Conservation (phyloP, 2,329 filamentous ascomycete genomes). For the Monilinia vaccinii-corymbosi region DNA sequence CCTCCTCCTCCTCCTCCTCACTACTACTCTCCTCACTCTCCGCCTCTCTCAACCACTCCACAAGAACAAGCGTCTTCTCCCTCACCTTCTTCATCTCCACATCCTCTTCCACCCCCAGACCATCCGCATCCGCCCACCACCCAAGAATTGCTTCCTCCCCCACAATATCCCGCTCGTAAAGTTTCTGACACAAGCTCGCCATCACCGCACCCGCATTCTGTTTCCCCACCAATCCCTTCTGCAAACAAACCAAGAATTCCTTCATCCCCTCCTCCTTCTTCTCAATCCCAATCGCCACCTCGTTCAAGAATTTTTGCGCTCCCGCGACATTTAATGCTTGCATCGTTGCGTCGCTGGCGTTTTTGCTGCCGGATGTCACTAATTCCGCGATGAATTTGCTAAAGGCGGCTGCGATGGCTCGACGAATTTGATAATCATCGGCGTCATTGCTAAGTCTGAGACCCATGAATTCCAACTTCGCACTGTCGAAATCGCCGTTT, state of each 20-base stretch:
- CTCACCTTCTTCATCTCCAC: background rate
- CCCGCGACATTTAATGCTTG: slow-evolving; percentile 58
- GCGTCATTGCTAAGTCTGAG: slow-evolving; percentile 88
- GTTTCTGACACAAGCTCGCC: slow-evolving; percentile 69
- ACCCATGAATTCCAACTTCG: slow-evolving; percentile 84
- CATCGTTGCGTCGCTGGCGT: slow-evolving; percentile 26
- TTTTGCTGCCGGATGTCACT: slow-evolving; percentile 38
- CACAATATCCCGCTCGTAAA: slow-evolving; percentile 76
- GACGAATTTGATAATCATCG: slow-evolving; percentile 78
- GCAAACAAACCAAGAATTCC: slow-evolving; percentile 73
- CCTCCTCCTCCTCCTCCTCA: slow-evolving; percentile 51
- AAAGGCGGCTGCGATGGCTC: slow-evolving; percentile 77
- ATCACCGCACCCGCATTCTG: slow-evolving; percentile 60
- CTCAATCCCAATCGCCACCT: slow-evolving; percentile 55
- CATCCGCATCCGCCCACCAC: slow-evolving; percentile 58
- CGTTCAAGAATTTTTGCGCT: slow-evolving; percentile 46
- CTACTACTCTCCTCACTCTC: slow-evolving; percentile 53
- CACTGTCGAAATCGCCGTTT: slow-evolving; percentile 67
- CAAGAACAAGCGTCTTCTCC: slow-evolving; percentile 61
- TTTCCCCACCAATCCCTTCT: slow-evolving; percentile 64
- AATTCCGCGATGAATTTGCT: slow-evolving; percentile 72
- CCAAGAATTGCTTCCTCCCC: slow-evolving; percentile 81
- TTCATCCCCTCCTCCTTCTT: slow-evolving; percentile 65
- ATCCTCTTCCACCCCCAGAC: background rate
- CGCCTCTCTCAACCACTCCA: slow-evolving; percentile 77